Percentiles rank a stretch among this genome's conserved stretches.
Evolutionary conservation across 2,329 filamentous ascomycete genomes (phyloP).

Genomic region (Graphilbum ipis-grandicollis): DNA sequence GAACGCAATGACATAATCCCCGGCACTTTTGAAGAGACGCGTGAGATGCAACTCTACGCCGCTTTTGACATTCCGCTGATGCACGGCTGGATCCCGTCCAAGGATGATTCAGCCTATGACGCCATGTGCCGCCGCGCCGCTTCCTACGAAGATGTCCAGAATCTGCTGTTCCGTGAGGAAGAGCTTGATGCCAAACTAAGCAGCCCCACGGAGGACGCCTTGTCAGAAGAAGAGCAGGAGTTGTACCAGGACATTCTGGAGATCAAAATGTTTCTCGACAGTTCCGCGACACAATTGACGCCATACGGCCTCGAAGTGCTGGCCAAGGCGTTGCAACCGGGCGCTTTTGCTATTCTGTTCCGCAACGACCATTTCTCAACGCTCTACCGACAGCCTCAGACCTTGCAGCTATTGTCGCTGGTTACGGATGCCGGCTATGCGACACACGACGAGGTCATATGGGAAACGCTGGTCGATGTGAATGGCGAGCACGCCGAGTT

Average conservation of each 20-base stretch:
- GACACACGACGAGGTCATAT: slow-evolving; percentile 77
- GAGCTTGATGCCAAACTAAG: slow-evolving; percentile 69
- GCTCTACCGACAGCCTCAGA: slow-evolving; percentile 71
- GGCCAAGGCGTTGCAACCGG: slow-evolving; percentile 50
- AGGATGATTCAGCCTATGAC: slow-evolving; percentile 44
- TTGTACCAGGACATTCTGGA: slow-evolving; percentile 67
- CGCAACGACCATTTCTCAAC: slow-evolving; percentile 96
- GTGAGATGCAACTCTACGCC: slow-evolving; percentile 79
- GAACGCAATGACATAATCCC: slow-evolving; percentile 31
- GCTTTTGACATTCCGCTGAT: slow-evolving; percentile 79
- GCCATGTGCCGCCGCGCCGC: slow-evolving; percentile 59
- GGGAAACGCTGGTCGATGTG: slow-evolving; percentile 84
- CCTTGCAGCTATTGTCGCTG: slow-evolving; percentile 57
- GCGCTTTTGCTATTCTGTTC: slow-evolving; percentile 79
- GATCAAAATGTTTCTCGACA: slow-evolving; percentile 68
- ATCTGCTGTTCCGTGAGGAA: slow-evolving; percentile 74
- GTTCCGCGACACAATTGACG: slow-evolving; percentile 76
- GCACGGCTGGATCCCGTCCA: slow-evolving; percentile 79
- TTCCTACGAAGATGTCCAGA: slow-evolving; percentile 85
- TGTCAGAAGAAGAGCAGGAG: slow-evolving; percentile 58
- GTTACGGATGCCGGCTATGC: slow-evolving; percentile 90
- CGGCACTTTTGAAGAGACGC: slow-evolving; percentile 73
- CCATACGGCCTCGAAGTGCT: slow-evolving; percentile 63
- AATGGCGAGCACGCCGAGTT: slow-evolving; percentile 71
- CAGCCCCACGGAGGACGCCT: slow-evolving; percentile 24